A percentile compares a stretch with the other conserved stretches of the same genome.
phyloP scores from a whole-genome alignment of 352 stramenopile genomes.

The Pythium rishiriense region DNA sequence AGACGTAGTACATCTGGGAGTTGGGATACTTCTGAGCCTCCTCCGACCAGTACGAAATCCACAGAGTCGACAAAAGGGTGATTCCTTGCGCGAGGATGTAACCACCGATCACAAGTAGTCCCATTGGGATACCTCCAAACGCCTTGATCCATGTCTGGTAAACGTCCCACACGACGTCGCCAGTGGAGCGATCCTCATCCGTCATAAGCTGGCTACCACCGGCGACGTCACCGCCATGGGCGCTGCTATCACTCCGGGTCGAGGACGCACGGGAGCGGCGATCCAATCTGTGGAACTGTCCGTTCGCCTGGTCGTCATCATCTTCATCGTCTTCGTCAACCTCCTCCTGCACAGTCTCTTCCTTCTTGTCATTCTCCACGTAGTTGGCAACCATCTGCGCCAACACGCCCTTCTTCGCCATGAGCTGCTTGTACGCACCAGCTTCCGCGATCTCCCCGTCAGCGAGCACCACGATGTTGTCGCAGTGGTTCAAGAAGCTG shows the following conservation, averaged over 20 bases:
- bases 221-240: conserved; percentile 21
- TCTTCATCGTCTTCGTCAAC: conserved; percentile 35
- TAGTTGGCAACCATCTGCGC: conserved; percentile 72
- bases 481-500: conserved; percentile 74
- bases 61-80: conserved; percentile 69
- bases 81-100: conserved; percentile 56
- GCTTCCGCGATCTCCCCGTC: conserved; percentile 55
- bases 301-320: conserved; percentile 27
- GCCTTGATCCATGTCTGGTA: conserved; percentile 68
- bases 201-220: conserved; percentile 54
- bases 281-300: conserved; percentile 25
- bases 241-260: conserved; percentile 52
- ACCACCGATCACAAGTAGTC: conserved; percentile 50
- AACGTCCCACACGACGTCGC: conserved; percentile 72
- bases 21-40: conserved; percentile 48
- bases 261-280: conserved; percentile 57
- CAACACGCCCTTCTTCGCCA: conserved; percentile 53
- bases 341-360: conserved; percentile 32
- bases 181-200: conserved; percentile 72
- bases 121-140: conserved; percentile 58
- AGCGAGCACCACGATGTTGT: conserved; percentile 65
- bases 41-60: conserved; percentile 95
- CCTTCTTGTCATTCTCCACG: conserved; percentile 54
- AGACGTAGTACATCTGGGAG: conserved; percentile 80
- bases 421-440: conserved; percentile 60